phyloP scores from a whole-genome alignment of 352 stramenopile genomes.

The Globisporangium nagaii region DNA sequence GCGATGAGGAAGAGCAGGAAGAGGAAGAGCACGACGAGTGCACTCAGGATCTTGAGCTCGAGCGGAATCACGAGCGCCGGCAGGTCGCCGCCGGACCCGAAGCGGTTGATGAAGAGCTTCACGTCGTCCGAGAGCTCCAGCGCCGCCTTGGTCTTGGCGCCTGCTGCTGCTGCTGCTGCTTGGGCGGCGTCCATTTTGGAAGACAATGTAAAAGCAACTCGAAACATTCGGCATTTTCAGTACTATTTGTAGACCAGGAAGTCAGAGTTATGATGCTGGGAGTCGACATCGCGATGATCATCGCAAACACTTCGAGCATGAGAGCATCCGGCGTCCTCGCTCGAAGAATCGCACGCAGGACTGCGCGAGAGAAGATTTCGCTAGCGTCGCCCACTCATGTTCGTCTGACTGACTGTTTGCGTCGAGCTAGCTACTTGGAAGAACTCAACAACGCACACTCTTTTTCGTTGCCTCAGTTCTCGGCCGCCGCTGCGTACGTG shows the following conservation, averaged over 20 bases:
- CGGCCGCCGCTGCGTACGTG: constrained; percentile 1
- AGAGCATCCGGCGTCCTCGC: no score
- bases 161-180: constrained; percentile 13
- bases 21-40: constrained; percentile 57
- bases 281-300: no score
- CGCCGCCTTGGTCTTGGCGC: constrained; percentile 2
- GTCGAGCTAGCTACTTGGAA: no score
- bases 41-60: constrained; percentile 69
- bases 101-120: constrained; percentile 14
- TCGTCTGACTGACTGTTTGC: no score
- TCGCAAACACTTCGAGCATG: no score
- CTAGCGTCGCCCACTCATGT: no score
- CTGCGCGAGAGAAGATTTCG: no score
- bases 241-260: no score
- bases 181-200: constrained; percentile 5
- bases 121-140: constrained; percentile 23
- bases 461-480: background rate
- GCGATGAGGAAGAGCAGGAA: constrained; percentile 80
- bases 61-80: constrained; percentile 31
- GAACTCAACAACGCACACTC: no score
- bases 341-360: no score
- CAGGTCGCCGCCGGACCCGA: constrained; percentile 16
- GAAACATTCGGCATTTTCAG: no score
- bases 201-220: background rate
- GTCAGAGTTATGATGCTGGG: no score